Evolutionary conservation across 2,329 filamentous ascomycete species (phyloP).

Genomic region (Aureobasidium sp.): DNA sequence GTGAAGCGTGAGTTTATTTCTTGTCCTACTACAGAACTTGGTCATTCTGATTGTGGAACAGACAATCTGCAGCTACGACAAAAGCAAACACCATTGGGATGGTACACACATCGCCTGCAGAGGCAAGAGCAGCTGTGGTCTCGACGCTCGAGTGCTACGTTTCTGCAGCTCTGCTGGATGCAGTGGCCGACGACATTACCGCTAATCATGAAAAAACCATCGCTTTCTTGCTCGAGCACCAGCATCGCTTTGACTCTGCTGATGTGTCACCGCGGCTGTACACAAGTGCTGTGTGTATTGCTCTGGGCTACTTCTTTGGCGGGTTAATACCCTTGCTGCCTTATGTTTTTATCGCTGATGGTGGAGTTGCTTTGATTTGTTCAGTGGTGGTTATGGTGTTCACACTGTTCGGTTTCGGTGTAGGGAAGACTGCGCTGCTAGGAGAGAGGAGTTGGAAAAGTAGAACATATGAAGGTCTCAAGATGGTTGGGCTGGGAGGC

Average conservation of each 20-base stretch:
- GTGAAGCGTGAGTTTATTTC: constrained; percentile 32
- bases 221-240: constrained; percentile 23
- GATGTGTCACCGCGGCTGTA: constrained; percentile 33
- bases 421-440: constrained; percentile 51
- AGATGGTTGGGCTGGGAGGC: constrained; percentile 57
- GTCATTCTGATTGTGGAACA: background rate
- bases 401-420: constrained; percentile 56
- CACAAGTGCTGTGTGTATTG: constrained; percentile 55
- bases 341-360: constrained; percentile 48
- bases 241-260: constrained; percentile 36
- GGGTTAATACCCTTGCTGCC: constrained; percentile 63
- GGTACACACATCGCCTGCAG: constrained; percentile 1
- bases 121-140: background rate
- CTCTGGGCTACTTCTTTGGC: constrained; percentile 60
- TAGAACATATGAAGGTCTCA: constrained; percentile 35
- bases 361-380: constrained; percentile 46
- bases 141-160: constrained; percentile 1
- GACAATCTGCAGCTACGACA: constrained; percentile 36
- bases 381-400: constrained; percentile 53
- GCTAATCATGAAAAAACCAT: background rate
- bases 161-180: background rate
- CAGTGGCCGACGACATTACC: background rate
- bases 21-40: background rate
- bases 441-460: constrained; percentile 25
- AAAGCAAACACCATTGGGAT: constrained; percentile 30